phyloP scores from a whole-genome alignment of 2,329 filamentous ascomycete species.

The Xylogone sp. region DNA sequence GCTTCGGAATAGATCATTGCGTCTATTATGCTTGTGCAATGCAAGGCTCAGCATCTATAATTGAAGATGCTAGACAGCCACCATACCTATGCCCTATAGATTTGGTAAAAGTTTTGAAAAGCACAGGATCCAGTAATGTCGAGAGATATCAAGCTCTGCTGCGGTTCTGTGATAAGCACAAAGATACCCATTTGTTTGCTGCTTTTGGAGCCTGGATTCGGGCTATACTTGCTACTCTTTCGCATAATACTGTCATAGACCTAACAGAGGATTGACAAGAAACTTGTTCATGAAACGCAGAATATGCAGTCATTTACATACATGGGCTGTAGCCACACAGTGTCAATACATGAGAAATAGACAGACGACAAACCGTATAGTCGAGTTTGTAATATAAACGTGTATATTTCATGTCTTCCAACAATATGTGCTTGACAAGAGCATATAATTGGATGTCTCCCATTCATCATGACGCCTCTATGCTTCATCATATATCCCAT shows the following conservation, averaged over 20 bases:
- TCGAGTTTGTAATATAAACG: background rate
- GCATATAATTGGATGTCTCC: background rate
- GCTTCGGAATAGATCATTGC: conserved; percentile 64
- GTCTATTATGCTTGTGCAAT: conserved; percentile 61
- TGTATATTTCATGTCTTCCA: background rate
- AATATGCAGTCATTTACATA: no score
- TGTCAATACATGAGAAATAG: background rate
- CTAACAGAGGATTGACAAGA: background rate
- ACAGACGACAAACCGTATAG: background rate
- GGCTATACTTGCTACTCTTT: conserved; percentile 16
- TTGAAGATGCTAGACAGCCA: conserved; percentile 58
- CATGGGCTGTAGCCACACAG: no score
- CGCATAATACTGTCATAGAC: background rate
- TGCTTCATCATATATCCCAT: background rate
- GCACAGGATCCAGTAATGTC: conserved; percentile 24
- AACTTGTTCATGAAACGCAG: background rate
- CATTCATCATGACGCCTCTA: background rate
- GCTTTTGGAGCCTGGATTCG: conserved; percentile 42
- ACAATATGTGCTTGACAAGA: background rate
- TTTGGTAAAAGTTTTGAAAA: conserved; percentile 45
- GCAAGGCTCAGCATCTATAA: conserved; percentile 54
- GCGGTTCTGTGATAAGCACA: conserved; percentile 38
- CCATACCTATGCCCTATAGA: conserved; percentile 61
- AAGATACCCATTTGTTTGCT: conserved; percentile 39
- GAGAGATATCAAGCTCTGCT: conserved; percentile 37